Base-by-base conservation (phyloP, 768 basidiomycete genomes). In the Suillus ampliporus region DNA sequence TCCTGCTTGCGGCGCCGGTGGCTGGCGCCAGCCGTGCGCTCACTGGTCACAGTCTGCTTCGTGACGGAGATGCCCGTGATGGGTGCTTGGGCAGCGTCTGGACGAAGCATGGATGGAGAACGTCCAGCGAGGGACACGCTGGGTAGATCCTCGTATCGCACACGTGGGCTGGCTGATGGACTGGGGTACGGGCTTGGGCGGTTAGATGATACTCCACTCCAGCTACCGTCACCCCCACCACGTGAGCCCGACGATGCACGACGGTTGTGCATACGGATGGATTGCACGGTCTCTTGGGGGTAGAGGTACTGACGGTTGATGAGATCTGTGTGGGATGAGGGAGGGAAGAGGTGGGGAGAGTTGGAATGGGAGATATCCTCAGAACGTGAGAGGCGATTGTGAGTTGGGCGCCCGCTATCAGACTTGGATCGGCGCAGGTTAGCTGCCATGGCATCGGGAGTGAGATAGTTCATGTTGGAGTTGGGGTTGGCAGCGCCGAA, bases 1-100 rank as follows among this genome's bases (percentile, higher is more conserved):
- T 94, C 91, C 72, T 92, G 92, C 71, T 94, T 97, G 68, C 95
- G 81, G 61, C 95, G 80, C 67, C 87, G 89, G 71, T 91, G 88
- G 66, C 90, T 92, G 4, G 95, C 95, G 72, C 91, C 89, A 56
- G 89, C 89, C 53, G 95, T 97, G 63, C 94, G 89, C 44, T 89
- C 88, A 40, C 95, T 97, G 50, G 95, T 97, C 15, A 97, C 95
- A 64, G 94, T 94, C 72, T 86, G 89, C 74, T 91, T 92, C 35
- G 86, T 83, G 28, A 86, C 80, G 13, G 21, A 23, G 48, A 75
- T 13, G 52, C 37, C 0, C 34, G 63, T 69, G 6, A 53, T 4
- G 3, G 50, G 28, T 26, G 28, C 60, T 26, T 67, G 44, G 11
- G 17, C 26, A 43, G 58, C 34, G 38, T 58, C 60, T 31, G 61